These are phyloP conservation scores for Excoecaria cochinchinensis DNA, from an alignment of 345 rosid species.

Conservation along the genomic window DNA sequence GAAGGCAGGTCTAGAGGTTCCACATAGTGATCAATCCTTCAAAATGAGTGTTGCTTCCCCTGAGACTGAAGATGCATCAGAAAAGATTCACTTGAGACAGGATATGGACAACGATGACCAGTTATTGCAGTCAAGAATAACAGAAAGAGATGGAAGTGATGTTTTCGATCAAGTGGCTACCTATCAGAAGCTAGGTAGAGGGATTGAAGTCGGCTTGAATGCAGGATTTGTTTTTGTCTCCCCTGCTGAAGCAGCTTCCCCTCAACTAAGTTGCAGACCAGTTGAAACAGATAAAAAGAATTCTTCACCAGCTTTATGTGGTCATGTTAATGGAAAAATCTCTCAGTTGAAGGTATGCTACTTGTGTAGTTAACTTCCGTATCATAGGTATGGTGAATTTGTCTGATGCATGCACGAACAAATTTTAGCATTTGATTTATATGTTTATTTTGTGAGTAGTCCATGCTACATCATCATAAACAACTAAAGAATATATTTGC, in stretches of 20 bases:
- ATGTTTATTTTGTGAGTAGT: too few relatives aligned
- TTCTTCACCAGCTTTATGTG: constrained; percentile 1
- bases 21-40: too few relatives aligned
- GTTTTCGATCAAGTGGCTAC: constrained; percentile 19
- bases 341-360: constrained; percentile 36
- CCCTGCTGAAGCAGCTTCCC: constrained; percentile 31
- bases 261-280: constrained; percentile 8
- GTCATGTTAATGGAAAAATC: constrained; percentile 24
- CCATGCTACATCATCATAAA: too few relatives aligned
- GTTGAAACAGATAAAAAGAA: constrained; percentile 23
- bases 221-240: constrained; percentile 20
- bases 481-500: too few relatives aligned
- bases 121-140: constrained; percentile 17
- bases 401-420: too few relatives aligned
- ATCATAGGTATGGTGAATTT: too few relatives aligned
- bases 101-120: constrained; percentile 17
- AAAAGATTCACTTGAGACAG: neutral
- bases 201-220: constrained; percentile 13
- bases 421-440: too few relatives aligned
- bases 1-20: too few relatives aligned
- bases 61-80: constrained; percentile 30
- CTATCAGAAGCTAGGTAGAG: constrained; percentile 18
- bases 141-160: constrained; percentile 20
- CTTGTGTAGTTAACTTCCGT: too few relatives aligned
- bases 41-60: constrained; percentile 18